Base-by-base conservation (phyloP, 129 eudicot species). In the Solidago caesia region DNA sequence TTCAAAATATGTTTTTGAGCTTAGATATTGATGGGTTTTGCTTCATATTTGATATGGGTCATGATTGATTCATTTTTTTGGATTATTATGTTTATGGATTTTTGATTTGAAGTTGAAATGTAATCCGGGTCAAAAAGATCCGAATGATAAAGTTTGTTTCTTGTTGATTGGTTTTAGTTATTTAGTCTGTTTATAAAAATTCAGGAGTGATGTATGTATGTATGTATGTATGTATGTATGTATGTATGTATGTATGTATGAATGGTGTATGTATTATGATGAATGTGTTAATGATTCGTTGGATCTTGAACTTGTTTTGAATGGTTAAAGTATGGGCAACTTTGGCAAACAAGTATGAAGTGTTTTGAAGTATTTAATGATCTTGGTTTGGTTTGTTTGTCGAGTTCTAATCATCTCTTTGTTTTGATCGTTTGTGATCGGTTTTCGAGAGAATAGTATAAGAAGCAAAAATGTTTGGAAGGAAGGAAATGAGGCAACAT, bases 101-200 rank as follows among this genome's bases (percentile, higher is more conserved):
- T 8, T 45, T 56, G 42, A 56, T 60, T 41, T 56, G 26, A 55
- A 9, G 51, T 9, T 46, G 11, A 8, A 25, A 47, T 53, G 68
- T 64, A 71, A 70, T 78, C 52, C 56, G 77, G 82, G 43, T 78
- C 7, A 14, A 70, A 42, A n/a, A 73, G 77, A 79, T 72, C 78
- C 53, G 53, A 56, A 5, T 73, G 51, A 9, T 46, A 4, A 46
- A 2, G 10, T 51, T 12, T 26, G 44, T 43, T 44, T 44, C 1
- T 56, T 76, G 25, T 15, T 44, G 2, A 25, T 13, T 60, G 5
- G 15, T 55, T 66, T 44, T 52, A 3, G 26, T 15, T 33, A 26
- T 15, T 29, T 52, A 1, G 9, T 45, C 25, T 3, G n/a, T 44
- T 66, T 58, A 44, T 56, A 10, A 44, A 67, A 7, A 33, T 33